phyloP scores from a whole-genome alignment of 257 asterid genomes.

The Hygrophila difformis region DNA sequence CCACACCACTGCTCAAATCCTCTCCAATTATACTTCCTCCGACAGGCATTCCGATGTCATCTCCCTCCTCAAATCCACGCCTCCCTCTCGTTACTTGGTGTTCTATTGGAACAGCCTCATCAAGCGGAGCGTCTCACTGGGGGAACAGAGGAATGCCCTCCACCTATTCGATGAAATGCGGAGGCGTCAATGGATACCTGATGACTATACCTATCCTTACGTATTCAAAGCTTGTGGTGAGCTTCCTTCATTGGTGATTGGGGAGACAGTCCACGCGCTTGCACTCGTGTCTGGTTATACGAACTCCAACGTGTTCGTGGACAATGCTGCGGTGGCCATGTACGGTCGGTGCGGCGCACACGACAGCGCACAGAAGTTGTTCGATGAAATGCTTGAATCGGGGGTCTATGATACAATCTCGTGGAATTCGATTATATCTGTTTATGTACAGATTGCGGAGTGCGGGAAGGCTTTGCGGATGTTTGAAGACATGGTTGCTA shows the following conservation, averaged over 20 bases:
- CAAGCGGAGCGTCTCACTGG: conserved; percentile 27
- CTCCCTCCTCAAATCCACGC: conserved; percentile 30
- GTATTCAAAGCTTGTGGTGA: conserved; percentile 63
- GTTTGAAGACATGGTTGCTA: conserved; percentile 43
- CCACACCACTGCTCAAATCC: conserved; percentile 10
- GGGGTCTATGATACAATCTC: conserved; percentile 56
- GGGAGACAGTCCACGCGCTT: conserved; percentile 49
- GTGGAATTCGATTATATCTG: conserved; percentile 73
- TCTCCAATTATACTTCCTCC: conserved; percentile 22
- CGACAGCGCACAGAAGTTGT: conserved; percentile 39
- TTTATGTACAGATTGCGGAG: conserved; percentile 41
- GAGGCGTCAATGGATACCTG: conserved; percentile 51
- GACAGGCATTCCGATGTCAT: conserved; percentile 29
- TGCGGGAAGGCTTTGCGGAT: conserved; percentile 31
- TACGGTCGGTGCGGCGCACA: conserved; percentile 58
- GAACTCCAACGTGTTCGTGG: conserved; percentile 65
- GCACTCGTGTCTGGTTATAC: conserved; percentile 35
- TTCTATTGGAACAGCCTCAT: conserved; percentile 79
- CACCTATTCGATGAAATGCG: conserved; percentile 55
- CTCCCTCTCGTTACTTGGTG: conserved; percentile 32
- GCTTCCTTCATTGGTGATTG: conserved; percentile 24
- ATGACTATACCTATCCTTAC: conserved; percentile 69
- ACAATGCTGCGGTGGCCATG: conserved; percentile 58
- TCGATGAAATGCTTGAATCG: conserved; percentile 48
- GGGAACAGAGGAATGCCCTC: conserved; percentile 30